These are phyloP conservation scores for Hypholoma sublateritium DNA, from an alignment of 768 basidiomycete genomes.

Conservation along the genomic window DNA sequence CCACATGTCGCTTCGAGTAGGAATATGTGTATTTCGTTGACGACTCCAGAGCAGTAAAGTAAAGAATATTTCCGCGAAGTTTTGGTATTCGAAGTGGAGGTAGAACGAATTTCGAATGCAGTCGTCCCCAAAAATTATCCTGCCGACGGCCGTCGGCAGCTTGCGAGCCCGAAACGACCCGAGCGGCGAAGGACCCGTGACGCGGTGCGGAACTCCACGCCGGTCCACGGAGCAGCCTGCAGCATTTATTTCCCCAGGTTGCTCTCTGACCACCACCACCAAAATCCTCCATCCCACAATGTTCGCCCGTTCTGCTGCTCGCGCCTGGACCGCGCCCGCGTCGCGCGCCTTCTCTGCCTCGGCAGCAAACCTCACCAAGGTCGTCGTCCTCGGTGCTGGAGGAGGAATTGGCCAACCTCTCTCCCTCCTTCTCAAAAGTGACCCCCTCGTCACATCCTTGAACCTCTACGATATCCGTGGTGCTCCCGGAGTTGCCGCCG, in stretches of 20 bases:
- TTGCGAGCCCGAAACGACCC: constrained; percentile 2
- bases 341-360: constrained; percentile 78
- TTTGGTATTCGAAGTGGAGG: no score
- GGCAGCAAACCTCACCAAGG: constrained; percentile 73
- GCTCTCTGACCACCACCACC: constrained; percentile 18
- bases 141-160: no score
- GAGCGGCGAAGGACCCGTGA: constrained; percentile 3
- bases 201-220: constrained; percentile 6
- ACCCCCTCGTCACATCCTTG: constrained; percentile 85
- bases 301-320: constrained; percentile 66
- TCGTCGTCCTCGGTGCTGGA: constrained; percentile 96
- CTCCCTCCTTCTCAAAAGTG: constrained; percentile 88
- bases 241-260: constrained; percentile 2
- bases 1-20: no score
- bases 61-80: no score
- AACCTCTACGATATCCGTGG: constrained; percentile 94
- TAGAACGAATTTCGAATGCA: no score
- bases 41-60: no score
- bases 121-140: no score
- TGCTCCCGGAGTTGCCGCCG: constrained; percentile 95
- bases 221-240: not conserved
- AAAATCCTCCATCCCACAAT: constrained; percentile 33
- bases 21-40: no score
- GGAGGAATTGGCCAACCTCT: constrained; percentile 99
- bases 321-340: constrained; percentile 50